These are phyloP conservation scores for Vitis rupestris DNA, from an alignment of 164 flowering plant genomes.

Conservation along the genomic window DNA sequence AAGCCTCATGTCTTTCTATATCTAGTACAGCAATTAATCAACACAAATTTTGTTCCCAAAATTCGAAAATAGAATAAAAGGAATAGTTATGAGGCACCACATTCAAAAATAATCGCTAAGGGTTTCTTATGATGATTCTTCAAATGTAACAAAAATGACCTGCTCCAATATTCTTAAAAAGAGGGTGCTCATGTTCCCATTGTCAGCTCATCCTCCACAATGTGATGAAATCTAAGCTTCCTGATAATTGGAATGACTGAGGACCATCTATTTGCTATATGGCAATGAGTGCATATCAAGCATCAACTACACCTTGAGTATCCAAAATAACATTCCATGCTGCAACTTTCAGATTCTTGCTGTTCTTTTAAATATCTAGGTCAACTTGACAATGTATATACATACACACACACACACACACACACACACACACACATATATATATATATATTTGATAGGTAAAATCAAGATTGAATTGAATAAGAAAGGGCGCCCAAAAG, in stretches of 20 bases:
- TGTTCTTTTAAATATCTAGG: not conserved
- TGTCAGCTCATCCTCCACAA: not conserved
- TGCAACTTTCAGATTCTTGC: not conserved
- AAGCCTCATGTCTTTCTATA: not conserved
- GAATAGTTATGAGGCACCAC: too few species aligned
- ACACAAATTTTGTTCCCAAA: too few species aligned
- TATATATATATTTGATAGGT: too few species aligned
- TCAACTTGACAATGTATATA: not conserved
- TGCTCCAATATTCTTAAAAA: not conserved
- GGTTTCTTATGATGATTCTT: not conserved
- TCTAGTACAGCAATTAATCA: too few species aligned
- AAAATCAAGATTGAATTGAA: too few species aligned
- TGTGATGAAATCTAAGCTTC: not conserved
- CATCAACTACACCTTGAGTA: not conserved
- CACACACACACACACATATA: too few species aligned
- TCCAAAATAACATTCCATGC: not conserved
- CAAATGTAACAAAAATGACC: not conserved
- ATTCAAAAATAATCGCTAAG: too few species aligned
- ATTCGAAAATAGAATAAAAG: too few species aligned
- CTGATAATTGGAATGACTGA: not conserved
- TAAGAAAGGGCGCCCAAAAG: too few species aligned
- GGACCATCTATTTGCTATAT: too few species aligned
- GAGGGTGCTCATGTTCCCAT: not conserved
- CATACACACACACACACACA: too few species aligned
- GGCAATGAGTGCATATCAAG: not conserved